Conservation (phyloP, 73 alveolate species). For the Effrenium voratum region DNA sequence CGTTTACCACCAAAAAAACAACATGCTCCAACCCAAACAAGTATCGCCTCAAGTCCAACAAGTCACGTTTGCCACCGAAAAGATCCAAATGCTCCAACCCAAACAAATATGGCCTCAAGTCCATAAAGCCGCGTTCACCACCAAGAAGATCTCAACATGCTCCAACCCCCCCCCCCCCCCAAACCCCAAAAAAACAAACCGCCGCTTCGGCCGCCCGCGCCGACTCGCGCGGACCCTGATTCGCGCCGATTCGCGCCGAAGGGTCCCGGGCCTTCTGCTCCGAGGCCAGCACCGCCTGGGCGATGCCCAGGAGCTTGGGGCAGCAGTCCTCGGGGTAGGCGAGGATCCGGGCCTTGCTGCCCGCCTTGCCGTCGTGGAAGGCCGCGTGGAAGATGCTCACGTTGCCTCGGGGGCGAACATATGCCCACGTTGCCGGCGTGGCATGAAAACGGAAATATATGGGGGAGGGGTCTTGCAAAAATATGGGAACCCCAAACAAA, state of each 20-base stretch:
- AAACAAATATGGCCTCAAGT: background rate
- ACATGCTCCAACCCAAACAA: no score
- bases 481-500: no score
- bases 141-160: background rate
- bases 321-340: conserved; percentile 76
- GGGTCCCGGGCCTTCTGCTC: no score
- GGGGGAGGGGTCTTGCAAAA: no score
- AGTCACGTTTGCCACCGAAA: background rate
- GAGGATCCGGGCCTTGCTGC: conserved; percentile 42
- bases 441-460: no score
- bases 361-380: conserved; percentile 63
- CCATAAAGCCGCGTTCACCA: background rate
- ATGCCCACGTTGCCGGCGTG: no score
- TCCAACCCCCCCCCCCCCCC: no score
- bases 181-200: no score
- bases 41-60: background rate
- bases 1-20: no score
- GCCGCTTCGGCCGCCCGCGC: no score
- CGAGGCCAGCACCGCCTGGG: conserved; percentile 46
- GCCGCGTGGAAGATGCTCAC: conserved; percentile 69
- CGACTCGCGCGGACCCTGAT: no score
- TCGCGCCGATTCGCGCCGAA: no score
- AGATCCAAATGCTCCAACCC: background rate
- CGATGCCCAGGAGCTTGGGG: conserved; percentile 67
- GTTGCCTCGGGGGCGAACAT: background rate